Conservation (phyloP, 352 stramenopile genomes). For the Phytophthora colocasiae region DNA sequence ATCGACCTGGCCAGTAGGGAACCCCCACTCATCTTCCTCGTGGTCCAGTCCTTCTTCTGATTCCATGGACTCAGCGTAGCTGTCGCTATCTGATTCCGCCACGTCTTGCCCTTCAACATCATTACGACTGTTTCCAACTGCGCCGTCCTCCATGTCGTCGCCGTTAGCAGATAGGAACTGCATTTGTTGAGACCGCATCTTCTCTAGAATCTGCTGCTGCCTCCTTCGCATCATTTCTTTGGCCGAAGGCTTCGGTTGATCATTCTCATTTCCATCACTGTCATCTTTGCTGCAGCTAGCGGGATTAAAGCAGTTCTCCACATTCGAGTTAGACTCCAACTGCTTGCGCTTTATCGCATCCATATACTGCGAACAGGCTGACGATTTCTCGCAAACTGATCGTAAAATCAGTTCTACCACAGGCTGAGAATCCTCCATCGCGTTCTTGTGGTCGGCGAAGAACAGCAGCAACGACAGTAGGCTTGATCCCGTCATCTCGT, state of each 20-base stretch:
- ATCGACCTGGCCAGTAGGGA: slow-evolving; percentile 76
- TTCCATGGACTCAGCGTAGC: slow-evolving; percentile 40
- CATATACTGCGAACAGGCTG: slow-evolving; percentile 30
- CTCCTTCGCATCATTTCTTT: slow-evolving; percentile 70
- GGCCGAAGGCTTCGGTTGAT: slow-evolving; percentile 39
- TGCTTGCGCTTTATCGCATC: slow-evolving; percentile 21
- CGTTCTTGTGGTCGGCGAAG: slow-evolving; percentile 23
- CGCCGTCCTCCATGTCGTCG: slow-evolving; percentile 27
- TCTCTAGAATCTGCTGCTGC: slow-evolving; percentile 76
- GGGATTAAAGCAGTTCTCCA: not conserved
- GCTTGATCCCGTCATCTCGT: slow-evolving; percentile 11
- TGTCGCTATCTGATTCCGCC: slow-evolving; percentile 26
- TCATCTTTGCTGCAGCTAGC: slow-evolving; percentile 2
- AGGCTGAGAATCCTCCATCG: slow-evolving; percentile 34
- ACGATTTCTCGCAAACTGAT: slow-evolving; percentile 35
- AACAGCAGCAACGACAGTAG: slow-evolving; percentile 38
- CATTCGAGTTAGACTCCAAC: slow-evolving; percentile 10
- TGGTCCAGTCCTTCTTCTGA: slow-evolving; percentile 56
- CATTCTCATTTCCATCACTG: slow-evolving; percentile 1
- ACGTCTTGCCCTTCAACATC: slow-evolving; percentile 9
- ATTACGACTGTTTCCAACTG: slow-evolving; percentile 10
- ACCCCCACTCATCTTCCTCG: slow-evolving; percentile 83
- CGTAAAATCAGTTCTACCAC: slow-evolving; percentile 37
- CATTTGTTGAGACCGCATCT: slow-evolving; percentile 78
- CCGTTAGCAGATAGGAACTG: slow-evolving; percentile 69